A percentile compares a stretch with the other conserved stretches of the same genome.
Conservation (phyloP, 768 basidiomycete species). For the Lentinula raphanica region DNA sequence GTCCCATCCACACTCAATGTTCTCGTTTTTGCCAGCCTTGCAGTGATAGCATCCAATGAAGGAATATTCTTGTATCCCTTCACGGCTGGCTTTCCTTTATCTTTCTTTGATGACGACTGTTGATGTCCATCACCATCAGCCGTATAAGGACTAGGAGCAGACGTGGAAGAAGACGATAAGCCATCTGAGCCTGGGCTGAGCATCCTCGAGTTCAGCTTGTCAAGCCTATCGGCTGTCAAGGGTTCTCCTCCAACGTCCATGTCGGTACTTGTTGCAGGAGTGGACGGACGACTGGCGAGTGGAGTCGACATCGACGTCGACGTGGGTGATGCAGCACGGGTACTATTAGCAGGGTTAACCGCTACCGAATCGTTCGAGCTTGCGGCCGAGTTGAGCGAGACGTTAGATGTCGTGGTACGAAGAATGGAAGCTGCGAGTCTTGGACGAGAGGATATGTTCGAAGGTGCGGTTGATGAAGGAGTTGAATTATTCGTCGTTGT, state of each 20-base stretch:
- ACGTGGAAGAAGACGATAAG: too few species aligned
- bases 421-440: conserved; percentile 71
- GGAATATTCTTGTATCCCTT: conserved; percentile 87
- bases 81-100: conserved; percentile 24
- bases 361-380: conserved; percentile 59
- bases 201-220: conserved; percentile 49
- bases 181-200: too few species aligned
- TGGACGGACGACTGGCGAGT: conserved; percentile 30
- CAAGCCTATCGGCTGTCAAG: conserved; percentile 62
- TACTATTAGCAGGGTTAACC: conserved; percentile 49
- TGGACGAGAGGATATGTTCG: conserved; percentile 48
- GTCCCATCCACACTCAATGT: conserved; percentile 61
- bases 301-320: conserved; percentile 39
- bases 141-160: neutral
- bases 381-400: conserved; percentile 46
- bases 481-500: conserved; percentile 17
- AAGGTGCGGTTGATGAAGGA: conserved; percentile 26
- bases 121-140: too few species aligned
- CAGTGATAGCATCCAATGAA: conserved; percentile 79
- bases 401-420: conserved; percentile 57
- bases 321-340: conserved; percentile 60
- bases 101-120: conserved; percentile 20
- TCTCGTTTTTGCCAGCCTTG: conserved; percentile 66
- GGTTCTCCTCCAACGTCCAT: conserved; percentile 51
- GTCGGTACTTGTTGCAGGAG: too few species aligned